Evolutionary conservation across 495 filamentous ascomycete genomes (phyloP).

Genomic region (Aspergillus affinis): DNA sequence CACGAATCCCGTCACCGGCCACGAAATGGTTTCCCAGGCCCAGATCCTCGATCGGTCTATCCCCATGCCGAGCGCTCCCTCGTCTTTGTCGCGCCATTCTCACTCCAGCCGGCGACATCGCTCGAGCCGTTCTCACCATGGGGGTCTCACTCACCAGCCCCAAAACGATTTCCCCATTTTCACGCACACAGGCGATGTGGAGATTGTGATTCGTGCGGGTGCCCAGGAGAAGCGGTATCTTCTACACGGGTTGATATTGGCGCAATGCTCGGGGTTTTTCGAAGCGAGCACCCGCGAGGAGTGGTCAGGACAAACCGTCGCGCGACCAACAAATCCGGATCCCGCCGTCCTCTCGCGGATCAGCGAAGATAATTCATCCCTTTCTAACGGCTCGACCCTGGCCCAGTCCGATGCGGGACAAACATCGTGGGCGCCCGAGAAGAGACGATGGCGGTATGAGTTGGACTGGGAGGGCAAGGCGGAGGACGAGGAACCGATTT

Average conservation of each 20-base stretch:
- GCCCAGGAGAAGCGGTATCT: conserved; percentile 79
- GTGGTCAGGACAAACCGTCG: conserved; percentile 62
- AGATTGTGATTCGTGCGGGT: conserved; percentile 73
- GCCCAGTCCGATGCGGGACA: conserved; percentile 40
- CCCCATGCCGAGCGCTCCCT: conserved; percentile 53
- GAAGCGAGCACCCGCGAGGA: conserved; percentile 84
- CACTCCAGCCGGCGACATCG: conserved; percentile 60
- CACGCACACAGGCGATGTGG: conserved; percentile 84
- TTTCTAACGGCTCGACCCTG: conserved; percentile 44
- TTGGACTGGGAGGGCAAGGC: conserved; percentile 71
- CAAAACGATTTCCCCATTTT: conserved; percentile 94
- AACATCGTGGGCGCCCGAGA: conserved; percentile 36
- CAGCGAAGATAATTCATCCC: conserved; percentile 52
- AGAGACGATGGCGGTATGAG: conserved; percentile 80
- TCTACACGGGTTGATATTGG: conserved; percentile 78
- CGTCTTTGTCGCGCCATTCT: conserved; percentile 60
- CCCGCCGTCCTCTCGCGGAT: conserved; percentile 52
- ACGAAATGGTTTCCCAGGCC: conserved; percentile 71
- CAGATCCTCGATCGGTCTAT: conserved; percentile 56
- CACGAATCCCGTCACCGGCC: conserved; percentile 5
- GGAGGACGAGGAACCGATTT: conserved; percentile 79
- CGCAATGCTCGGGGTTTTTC: conserved; percentile 90
- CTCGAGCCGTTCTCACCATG: conserved; percentile 77
- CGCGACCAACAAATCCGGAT: conserved; percentile 30
- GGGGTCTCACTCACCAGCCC: conserved; percentile 65